These are phyloP conservation scores for Ogataea zsoltii DNA, from an alignment of 805 yeast genomes.

Conservation along the genomic window DNA sequence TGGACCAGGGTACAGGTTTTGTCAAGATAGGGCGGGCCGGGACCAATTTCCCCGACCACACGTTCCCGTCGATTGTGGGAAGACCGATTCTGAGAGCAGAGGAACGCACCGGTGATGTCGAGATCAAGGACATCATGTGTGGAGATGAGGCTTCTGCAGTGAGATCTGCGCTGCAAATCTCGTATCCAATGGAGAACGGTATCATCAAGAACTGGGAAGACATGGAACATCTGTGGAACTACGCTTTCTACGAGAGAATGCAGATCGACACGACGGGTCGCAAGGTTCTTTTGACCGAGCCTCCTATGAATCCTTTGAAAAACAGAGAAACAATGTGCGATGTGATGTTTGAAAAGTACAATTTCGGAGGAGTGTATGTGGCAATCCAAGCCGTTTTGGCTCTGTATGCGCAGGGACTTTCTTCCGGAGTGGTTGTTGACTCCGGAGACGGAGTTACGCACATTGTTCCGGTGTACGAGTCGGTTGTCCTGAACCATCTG, in stretches of 20 bases:
- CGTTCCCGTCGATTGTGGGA: conserved; percentile 97
- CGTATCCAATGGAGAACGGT: conserved; percentile 99
- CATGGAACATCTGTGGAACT: conserved; percentile 98
- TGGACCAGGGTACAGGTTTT: conserved; percentile 99
- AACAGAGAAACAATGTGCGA: conserved; percentile 91
- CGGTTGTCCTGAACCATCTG: conserved; percentile 92
- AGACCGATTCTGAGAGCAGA: conserved; percentile 97
- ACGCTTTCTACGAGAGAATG: conserved; percentile 91
- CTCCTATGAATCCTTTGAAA: conserved; percentile 94
- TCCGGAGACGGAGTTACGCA: conserved; percentile 99
- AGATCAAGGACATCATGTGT: conserved; percentile 95
- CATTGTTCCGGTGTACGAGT: conserved; percentile 96
- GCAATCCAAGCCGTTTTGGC: conserved; percentile 99
- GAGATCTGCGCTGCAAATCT: conserved; percentile 83
- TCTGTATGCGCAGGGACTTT: conserved; percentile 92
- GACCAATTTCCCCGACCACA: conserved; percentile 93
- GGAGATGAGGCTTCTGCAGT: conserved; percentile 94
- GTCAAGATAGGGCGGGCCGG: conserved; percentile 97
- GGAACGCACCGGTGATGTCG: conserved; percentile 75
- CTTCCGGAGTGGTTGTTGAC: conserved; percentile 97
- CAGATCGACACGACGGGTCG: conserved; percentile 70
- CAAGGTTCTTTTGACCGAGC: conserved; percentile 90
- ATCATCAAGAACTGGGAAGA: conserved; percentile 97
- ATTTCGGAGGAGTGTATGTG: conserved; percentile 90
- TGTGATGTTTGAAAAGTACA: conserved; percentile 88